Evolutionary conservation across 192 early-diverging fungal species (phyloP).

Genomic region (Coemansia sp.): DNA sequence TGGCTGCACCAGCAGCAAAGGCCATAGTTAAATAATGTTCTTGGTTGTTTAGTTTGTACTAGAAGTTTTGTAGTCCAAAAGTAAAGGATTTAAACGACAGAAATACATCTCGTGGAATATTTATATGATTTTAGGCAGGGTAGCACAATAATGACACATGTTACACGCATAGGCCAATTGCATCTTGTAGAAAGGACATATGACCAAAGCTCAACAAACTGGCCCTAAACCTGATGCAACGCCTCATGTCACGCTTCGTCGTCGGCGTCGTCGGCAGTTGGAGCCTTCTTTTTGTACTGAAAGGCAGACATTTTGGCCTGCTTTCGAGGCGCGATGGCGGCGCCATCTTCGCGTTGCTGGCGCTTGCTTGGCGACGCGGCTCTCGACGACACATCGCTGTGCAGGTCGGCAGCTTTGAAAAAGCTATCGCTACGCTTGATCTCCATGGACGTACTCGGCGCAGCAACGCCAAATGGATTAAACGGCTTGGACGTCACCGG

Average conservation of each 20-base stretch:
- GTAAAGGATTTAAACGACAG: too few relatives aligned
- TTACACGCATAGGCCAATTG: constrained; percentile 2
- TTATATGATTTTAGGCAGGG: too few relatives aligned
- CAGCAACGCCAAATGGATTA: constrained; percentile 45
- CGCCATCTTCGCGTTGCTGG: constrained; percentile 7
- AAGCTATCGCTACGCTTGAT: constrained; percentile 52
- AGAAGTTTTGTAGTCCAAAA: too few relatives aligned
- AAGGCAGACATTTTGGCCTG: constrained; percentile 32
- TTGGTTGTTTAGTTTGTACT: too few relatives aligned
- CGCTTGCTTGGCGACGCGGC: constrained; percentile 20
- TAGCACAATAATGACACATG: not conserved
- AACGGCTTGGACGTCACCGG: constrained; percentile 46
- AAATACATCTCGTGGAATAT: too few relatives aligned
- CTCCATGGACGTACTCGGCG: constrained; percentile 39
- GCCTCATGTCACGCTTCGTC: not conserved
- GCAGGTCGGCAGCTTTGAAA: constrained; percentile 35
- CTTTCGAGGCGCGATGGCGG: constrained; percentile 16
- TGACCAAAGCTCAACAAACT: not conserved
- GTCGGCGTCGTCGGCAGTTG: not conserved
- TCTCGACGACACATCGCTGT: constrained; percentile 16
- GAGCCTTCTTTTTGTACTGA: constrained; percentile 19
- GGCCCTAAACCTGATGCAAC: constrained; percentile 1
- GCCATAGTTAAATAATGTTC: constrained; percentile 23
- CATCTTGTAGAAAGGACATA: too few relatives aligned
- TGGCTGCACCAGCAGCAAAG: constrained; percentile 52